Conservation (phyloP, 2,329 filamentous ascomycete genomes). For the Mycogone perniciosa region DNA sequence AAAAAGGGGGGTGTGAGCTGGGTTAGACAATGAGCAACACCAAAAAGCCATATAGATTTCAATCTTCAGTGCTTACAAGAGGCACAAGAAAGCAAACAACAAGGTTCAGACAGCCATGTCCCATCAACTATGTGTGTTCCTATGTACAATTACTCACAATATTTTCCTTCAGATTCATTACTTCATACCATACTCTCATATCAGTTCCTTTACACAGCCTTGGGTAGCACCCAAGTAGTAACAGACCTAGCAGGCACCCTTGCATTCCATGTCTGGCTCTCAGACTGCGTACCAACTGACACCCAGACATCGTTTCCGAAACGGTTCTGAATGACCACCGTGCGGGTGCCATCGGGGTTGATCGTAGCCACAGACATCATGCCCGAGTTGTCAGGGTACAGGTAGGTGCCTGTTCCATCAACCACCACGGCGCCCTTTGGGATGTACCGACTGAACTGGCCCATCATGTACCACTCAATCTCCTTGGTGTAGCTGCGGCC, state of each 20-base stretch:
- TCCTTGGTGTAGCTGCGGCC: conserved; percentile 37
- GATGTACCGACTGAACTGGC: conserved; percentile 45
- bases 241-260: conserved; percentile 29
- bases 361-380: conserved; percentile 40
- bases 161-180: too few species aligned
- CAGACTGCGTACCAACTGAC: conserved; percentile 26
- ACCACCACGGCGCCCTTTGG: conserved; percentile 38
- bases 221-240: conserved; percentile 35
- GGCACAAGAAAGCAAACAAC: too few species aligned
- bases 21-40: too few species aligned
- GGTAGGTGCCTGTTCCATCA: conserved; percentile 37
- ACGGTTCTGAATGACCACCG: conserved; percentile 40
- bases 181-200: too few species aligned
- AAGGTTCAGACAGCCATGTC: too few species aligned
- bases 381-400: conserved; percentile 32
- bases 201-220: not conserved
- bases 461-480: conserved; percentile 48
- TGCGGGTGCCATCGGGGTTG: conserved; percentile 40
- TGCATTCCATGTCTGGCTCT: conserved; percentile 34
- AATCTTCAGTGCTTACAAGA: too few species aligned
- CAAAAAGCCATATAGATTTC: too few species aligned
- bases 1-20: too few species aligned
- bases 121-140: too few species aligned
- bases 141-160: too few species aligned
- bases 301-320: conserved; percentile 40